A percentile compares a stretch with the other conserved stretches of the same genome.
Evolutionary conservation across 306 rosid genomes (phyloP).

Genomic region (Casuarina cunninghamiana): DNA sequence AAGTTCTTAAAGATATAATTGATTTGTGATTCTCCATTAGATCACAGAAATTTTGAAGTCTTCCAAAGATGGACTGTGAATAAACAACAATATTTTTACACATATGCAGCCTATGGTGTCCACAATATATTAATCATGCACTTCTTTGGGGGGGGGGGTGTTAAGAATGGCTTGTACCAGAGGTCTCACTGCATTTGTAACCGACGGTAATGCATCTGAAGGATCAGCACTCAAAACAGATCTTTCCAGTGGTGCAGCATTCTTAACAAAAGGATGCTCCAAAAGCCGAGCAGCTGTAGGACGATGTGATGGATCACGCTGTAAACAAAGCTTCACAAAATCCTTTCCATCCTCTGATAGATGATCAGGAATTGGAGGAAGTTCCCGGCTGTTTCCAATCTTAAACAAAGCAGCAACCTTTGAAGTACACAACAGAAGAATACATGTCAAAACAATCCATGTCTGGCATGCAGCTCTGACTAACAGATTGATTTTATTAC

Average conservation of each 20-base stretch:
- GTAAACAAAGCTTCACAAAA: conserved; percentile 76
- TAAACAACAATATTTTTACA: neutral
- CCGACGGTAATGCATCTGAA: conserved; percentile 40
- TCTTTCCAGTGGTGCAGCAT: conserved; percentile 66
- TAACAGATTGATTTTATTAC: neutral
- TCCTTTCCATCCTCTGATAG: conserved; percentile 85
- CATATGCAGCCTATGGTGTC: neutral
- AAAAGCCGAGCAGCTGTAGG: conserved; percentile 51
- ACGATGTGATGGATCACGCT: conserved; percentile 67
- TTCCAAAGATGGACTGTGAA: neutral
- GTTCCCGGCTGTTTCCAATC: conserved; percentile 79
- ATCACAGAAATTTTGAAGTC: neutral
- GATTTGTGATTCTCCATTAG: neutral
- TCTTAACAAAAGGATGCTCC: conserved; percentile 79
- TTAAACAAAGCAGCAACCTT: conserved; percentile 97
- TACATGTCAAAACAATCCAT: conserved; percentile 2
- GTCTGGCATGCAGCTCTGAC: conserved; percentile 14
- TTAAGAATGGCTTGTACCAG: conserved; percentile 38
- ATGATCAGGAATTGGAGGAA: conserved; percentile 73
- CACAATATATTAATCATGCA: neutral
- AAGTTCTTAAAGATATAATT: neutral
- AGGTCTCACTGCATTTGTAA: conserved; percentile 51
- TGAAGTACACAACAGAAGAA: conserved; percentile 29
- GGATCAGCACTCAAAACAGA: conserved; percentile 40
- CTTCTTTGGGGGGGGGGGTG: neutral